Evolutionary conservation across 2,329 filamentous ascomycete genomes (phyloP).

Genomic region (Furcasterigmium sp.): DNA sequence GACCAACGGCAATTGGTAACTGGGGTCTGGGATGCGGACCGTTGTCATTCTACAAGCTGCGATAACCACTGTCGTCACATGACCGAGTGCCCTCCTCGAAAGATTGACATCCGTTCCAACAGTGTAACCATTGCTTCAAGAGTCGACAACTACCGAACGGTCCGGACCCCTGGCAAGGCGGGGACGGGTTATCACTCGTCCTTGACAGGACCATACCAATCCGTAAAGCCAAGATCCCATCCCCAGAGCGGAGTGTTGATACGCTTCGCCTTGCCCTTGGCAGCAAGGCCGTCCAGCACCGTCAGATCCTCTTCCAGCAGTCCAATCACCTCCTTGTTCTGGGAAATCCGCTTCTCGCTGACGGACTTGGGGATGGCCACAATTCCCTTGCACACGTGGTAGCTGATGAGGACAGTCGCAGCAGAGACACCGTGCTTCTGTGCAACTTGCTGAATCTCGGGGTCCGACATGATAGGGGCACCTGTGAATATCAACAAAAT

Average conservation of each 20-base stretch:
- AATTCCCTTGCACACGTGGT: constrained; percentile 17
- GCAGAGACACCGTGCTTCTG: constrained; percentile 15
- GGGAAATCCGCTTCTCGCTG: constrained; percentile 11
- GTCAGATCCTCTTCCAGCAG: not conserved
- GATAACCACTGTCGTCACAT: no score
- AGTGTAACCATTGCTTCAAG: no score
- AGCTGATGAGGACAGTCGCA: constrained; percentile 18
- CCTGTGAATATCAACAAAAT: constrained; percentile 2
- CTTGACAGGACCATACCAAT: constrained; percentile 35
- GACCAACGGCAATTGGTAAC: no score
- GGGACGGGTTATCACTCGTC: no score
- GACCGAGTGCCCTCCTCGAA: no score
- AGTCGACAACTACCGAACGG: no score
- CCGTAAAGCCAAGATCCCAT: constrained; percentile 18
- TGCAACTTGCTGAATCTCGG: constrained; percentile 12
- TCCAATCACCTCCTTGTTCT: not conserved
- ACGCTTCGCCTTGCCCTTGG: constrained; percentile 23
- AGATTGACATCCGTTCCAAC: no score
- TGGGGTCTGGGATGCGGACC: no score
- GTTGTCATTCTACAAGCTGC: no score
- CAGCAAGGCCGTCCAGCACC: constrained; percentile 14
- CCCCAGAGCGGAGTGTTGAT: constrained; percentile 27
- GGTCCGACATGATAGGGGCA: constrained; percentile 1
- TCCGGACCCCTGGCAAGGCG: no score
- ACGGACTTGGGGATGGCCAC: constrained; percentile 18